phyloP scores from a whole-genome alignment of 2,329 filamentous ascomycete genomes.

The Cylindrodendrum hubeiense region DNA sequence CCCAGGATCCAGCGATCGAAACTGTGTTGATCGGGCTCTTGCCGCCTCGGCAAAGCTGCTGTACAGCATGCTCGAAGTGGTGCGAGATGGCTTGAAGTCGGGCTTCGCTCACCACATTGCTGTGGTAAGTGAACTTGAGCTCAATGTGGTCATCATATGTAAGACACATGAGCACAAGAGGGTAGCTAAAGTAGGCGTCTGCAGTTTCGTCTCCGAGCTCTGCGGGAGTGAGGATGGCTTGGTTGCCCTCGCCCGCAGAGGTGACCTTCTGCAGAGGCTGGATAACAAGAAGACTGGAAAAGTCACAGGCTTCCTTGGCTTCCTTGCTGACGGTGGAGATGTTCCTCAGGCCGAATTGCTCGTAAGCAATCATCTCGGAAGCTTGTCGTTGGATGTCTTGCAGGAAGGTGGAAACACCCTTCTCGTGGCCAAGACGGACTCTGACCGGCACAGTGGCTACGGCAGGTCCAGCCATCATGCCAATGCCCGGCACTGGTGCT shows the following conservation, averaged over 20 bases:
- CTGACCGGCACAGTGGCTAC: conserved; percentile 58
- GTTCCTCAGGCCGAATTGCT: conserved; percentile 36
- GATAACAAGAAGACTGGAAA: conserved; percentile 47
- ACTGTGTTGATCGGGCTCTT: background rate
- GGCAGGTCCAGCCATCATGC: conserved; percentile 42
- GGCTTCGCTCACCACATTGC: background rate
- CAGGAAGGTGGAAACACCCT: conserved; percentile 24
- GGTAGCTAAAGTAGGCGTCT: conserved; percentile 4
- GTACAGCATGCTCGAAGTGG: background rate
- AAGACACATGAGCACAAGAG: background rate
- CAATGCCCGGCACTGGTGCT: conserved; percentile 33
- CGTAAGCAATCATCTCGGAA: conserved; percentile 31
- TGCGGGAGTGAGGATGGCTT: background rate
- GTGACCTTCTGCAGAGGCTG: conserved; percentile 28
- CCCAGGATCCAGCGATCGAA: background rate
- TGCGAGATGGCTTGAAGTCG: conserved; percentile 1
- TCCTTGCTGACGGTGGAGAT: conserved; percentile 34
- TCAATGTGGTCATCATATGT: background rate
- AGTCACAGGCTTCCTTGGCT: conserved; percentile 34
- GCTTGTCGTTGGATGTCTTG: conserved; percentile 28
- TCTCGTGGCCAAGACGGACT: conserved; percentile 48
- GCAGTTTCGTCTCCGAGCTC: background rate
- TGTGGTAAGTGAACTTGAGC: conserved; percentile 6
- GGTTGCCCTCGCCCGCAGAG: background rate
- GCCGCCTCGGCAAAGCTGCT: background rate